phyloP scores from a whole-genome alignment of 2,329 filamentous ascomycete species.

The Penicillium sp. region DNA sequence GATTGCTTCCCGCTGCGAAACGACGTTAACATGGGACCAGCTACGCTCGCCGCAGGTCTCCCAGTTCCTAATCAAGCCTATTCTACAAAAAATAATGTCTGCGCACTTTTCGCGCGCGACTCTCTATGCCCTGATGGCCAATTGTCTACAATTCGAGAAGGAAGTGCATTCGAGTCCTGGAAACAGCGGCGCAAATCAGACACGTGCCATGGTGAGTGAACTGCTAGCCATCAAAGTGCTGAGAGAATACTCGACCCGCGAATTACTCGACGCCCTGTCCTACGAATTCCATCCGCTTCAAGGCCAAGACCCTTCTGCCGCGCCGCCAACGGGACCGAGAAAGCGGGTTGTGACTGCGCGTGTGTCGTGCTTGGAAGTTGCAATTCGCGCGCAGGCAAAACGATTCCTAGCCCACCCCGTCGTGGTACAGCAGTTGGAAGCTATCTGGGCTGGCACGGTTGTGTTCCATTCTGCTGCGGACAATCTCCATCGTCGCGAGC shows the following conservation, averaged over 20 bases:
- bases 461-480: constrained; percentile 91
- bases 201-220: constrained; percentile 86
- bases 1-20: constrained; percentile 83
- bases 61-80: constrained; percentile 92
- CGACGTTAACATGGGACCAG: constrained; percentile 91
- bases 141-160: constrained; percentile 89
- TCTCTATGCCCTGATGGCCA: constrained; percentile 87
- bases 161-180: constrained; percentile 80
- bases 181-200: constrained; percentile 80
- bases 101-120: constrained; percentile 85
- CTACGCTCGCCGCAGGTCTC: constrained; percentile 93
- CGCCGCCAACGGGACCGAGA: constrained; percentile 38
- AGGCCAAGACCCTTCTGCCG: constrained; percentile 61
- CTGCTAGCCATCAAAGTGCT: constrained; percentile 85
- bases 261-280: constrained; percentile 89
- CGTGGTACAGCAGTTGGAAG: constrained; percentile 92
- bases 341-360: constrained; percentile 65
- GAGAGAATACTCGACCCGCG: constrained; percentile 84
- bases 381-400: constrained; percentile 89
- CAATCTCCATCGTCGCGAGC: constrained; percentile 69
- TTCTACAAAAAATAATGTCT: constrained; percentile 82
- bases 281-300: constrained; percentile 95
- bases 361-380: constrained; percentile 88
- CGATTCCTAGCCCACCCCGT: constrained; percentile 88
- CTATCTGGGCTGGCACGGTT: constrained; percentile 94